Percentiles rank a stretch among this genome's conserved stretches.
These are phyloP conservation scores for Aquilaria sinensis DNA, from an alignment of 345 rosid species.

Conservation along the genomic window DNA sequence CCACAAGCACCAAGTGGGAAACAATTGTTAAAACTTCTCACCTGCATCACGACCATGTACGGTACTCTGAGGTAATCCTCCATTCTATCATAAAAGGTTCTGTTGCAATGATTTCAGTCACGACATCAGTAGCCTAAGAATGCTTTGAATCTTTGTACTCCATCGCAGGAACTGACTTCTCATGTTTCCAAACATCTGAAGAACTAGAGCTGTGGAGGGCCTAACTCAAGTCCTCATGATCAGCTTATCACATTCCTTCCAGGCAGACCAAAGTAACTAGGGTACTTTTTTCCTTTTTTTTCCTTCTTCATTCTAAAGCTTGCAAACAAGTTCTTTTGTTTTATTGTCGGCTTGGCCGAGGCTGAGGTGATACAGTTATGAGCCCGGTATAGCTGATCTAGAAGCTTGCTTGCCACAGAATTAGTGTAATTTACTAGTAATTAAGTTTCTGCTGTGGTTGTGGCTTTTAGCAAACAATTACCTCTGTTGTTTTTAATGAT, in stretches of 20 bases:
- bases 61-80: constrained; percentile 72
- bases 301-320: constrained; percentile 7
- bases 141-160: neutral
- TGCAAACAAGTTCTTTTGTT: constrained; percentile 6
- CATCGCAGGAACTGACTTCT: constrained; percentile 56
- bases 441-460: too few species aligned
- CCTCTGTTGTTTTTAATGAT: too few species aligned
- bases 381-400: constrained; percentile 1
- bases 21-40: constrained; percentile 84
- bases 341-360: constrained; percentile 1
- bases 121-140: too few species aligned
- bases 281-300: neutral
- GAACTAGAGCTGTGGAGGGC: constrained; percentile 19
- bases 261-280: too few species aligned
- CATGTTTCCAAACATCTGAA: constrained; percentile 44
- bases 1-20: constrained; percentile 74
- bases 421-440: too few species aligned
- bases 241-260: too few species aligned
- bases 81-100: too few species aligned
- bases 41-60: constrained; percentile 65
- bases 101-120: too few species aligned
- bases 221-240: neutral
- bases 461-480: too few species aligned
- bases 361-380: constrained; percentile 7
- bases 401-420: too few species aligned